phyloP scores from a whole-genome alignment of 345 rosid species.

The Capsella bursapastoris region DNA sequence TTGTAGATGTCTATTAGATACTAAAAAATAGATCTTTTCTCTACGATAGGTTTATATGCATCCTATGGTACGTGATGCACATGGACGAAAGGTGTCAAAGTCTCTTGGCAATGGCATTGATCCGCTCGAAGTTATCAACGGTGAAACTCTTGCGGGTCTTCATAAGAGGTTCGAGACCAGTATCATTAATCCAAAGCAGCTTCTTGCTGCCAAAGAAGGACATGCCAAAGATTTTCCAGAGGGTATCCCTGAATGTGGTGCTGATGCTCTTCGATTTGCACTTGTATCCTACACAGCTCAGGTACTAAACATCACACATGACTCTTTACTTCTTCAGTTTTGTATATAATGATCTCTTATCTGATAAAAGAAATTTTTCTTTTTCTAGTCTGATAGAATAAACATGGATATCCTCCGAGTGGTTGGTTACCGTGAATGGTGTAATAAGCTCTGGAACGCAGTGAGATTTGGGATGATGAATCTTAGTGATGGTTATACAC shows the following conservation, averaged over 20 bases:
- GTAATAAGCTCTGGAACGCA: slow-evolving; percentile 97
- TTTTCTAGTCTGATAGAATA: slow-evolving; percentile 82
- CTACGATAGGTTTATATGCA: slow-evolving; percentile 75
- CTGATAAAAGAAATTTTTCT: too few relatives aligned
- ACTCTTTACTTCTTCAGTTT: too few relatives aligned
- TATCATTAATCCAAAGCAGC: slow-evolving; percentile 75
- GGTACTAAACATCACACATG: slow-evolving; percentile 48
- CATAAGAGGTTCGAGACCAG: slow-evolving; percentile 81
- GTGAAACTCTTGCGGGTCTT: slow-evolving; percentile 82
- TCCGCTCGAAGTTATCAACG: slow-evolving; percentile 92
- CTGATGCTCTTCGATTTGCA: slow-evolving; percentile 98
- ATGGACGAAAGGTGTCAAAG: slow-evolving; percentile 96
- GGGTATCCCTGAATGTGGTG: slow-evolving; percentile 96
- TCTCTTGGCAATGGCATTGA: slow-evolving; percentile 92
- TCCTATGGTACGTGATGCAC: slow-evolving; percentile 98
- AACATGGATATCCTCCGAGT: slow-evolving; percentile 96
- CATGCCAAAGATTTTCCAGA: slow-evolving; percentile 80
- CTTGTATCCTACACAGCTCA: slow-evolving; percentile 94
- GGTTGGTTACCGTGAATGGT: slow-evolving; percentile 99
- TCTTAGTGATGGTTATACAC: slow-evolving; percentile 72
- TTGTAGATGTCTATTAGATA: too few relatives aligned
- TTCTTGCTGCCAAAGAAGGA: slow-evolving; percentile 76
- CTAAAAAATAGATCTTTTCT: too few relatives aligned
- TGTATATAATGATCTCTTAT: too few relatives aligned
- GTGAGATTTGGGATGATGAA: slow-evolving; percentile 95